A percentile compares a stretch with the other conserved stretches of the same genome.
phyloP scores from a whole-genome alignment of 345 rosid species.

The Euphorbia tirucalli region DNA sequence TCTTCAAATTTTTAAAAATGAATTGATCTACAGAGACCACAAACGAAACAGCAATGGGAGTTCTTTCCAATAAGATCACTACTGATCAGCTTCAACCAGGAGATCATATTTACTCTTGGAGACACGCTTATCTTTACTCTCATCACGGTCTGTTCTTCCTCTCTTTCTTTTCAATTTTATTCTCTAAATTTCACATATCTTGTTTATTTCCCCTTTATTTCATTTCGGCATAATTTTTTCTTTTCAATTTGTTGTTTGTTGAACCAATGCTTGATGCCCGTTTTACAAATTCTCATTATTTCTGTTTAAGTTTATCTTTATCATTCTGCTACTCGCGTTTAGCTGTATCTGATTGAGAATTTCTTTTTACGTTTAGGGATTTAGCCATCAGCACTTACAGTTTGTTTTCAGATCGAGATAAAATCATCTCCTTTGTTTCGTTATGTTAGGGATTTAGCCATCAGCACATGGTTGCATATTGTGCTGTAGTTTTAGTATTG shows the following conservation, averaged over 20 bases:
- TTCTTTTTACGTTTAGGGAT: neutral
- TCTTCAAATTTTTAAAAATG: neutral
- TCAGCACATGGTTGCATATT: neutral
- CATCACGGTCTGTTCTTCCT: conserved; percentile 62
- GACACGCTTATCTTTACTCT: conserved; percentile 58
- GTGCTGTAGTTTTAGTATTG: neutral
- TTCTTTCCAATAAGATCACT: conserved; percentile 52
- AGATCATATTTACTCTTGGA: conserved; percentile 88
- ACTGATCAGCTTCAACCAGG: conserved; percentile 56
- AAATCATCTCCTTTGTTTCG: neutral
- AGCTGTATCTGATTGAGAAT: neutral
- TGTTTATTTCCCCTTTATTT: too few relatives aligned
- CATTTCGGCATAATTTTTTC: too few relatives aligned
- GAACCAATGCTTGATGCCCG: neutral
- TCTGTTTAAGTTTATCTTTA: neutral
- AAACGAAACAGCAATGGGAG: conserved; percentile 37
- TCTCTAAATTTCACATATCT: too few relatives aligned
- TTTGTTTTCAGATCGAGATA: neutral
- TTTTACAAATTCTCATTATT: neutral
- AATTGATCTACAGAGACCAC: neutral
- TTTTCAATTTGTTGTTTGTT: neutral
- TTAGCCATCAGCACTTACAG: too few relatives aligned
- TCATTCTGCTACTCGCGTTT: neutral
- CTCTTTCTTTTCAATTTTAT: neutral
- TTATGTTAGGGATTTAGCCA: neutral